Conservation (phyloP, 2,329 filamentous ascomycete genomes). For the Alternaria ethzedia region DNA sequence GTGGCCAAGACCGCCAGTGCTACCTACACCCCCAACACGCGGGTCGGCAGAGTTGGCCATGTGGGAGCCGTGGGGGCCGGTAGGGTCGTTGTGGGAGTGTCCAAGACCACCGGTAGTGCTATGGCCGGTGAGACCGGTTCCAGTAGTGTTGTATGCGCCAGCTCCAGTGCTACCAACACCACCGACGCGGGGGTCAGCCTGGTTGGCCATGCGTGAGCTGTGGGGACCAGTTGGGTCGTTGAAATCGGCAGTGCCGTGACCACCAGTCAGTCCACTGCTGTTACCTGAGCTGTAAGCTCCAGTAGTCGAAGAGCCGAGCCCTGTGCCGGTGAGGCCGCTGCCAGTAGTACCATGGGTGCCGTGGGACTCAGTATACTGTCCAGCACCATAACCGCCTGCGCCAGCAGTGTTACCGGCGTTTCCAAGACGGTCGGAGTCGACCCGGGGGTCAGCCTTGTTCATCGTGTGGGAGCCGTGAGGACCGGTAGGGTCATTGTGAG, state of each 20-base stretch:
- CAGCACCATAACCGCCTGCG: constrained; percentile 23
- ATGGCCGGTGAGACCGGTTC: neutral
- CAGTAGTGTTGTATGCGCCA: neutral
- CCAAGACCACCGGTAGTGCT: neutral
- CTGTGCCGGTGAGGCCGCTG: constrained; percentile 11
- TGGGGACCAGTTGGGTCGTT: constrained; percentile 47
- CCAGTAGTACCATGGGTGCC: constrained; percentile 15
- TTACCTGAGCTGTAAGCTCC: constrained; percentile 15
- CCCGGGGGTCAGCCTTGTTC: constrained; percentile 46
- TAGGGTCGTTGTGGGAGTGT: constrained; percentile 28
- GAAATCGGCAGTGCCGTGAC: constrained; percentile 16
- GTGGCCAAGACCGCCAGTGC: neutral
- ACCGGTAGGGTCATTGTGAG: constrained; percentile 22
- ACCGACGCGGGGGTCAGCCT: constrained; percentile 42
- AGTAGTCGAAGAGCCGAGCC: constrained; percentile 5
- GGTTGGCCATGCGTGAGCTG: constrained; percentile 20
- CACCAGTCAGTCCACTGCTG: constrained; percentile 7
- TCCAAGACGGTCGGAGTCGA: constrained; percentile 45
- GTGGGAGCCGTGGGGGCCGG: constrained; percentile 41
- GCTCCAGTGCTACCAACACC: neutral
- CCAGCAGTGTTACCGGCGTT: constrained; percentile 33
- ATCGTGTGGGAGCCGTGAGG: constrained; percentile 4
- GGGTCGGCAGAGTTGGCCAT: constrained; percentile 37
- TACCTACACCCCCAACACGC: constrained; percentile 13
- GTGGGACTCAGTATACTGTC: constrained; percentile 11